phyloP scores from a whole-genome alignment of 345 rosid species.

The Jatropha curcas region DNA sequence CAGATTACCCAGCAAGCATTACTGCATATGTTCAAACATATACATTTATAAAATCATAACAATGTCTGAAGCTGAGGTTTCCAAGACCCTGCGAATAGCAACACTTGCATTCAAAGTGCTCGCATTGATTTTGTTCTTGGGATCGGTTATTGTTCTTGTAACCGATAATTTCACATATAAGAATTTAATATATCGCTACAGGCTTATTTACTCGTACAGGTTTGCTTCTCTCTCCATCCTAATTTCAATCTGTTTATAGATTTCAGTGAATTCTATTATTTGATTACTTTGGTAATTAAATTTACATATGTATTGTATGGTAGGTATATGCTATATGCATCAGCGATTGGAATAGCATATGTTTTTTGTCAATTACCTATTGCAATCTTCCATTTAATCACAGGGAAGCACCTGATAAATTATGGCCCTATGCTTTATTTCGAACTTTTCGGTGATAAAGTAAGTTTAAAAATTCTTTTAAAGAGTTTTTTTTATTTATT shows the following conservation, averaged over 20 bases:
- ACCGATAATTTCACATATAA: slow-evolving; percentile 1
- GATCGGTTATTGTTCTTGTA: neutral
- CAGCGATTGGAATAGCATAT: neutral
- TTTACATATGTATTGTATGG: too few relatives aligned
- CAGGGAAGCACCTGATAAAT: neutral
- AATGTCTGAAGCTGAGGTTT: neutral
- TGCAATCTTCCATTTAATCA: neutral
- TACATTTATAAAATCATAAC: too few relatives aligned
- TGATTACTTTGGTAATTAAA: too few relatives aligned
- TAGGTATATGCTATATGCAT: neutral
- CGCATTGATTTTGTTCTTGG: neutral
- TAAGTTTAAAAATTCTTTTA: too few relatives aligned
- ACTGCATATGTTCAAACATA: neutral
- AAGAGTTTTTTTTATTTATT: too few relatives aligned
- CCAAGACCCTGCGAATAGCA: neutral
- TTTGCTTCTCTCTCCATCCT: too few relatives aligned
- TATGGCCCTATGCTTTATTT: neutral
- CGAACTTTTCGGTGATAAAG: neutral
- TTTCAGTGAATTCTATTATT: too few relatives aligned
- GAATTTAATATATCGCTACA: slow-evolving; percentile 3
- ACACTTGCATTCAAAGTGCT: neutral
- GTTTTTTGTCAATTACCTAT: slow-evolving; percentile 1
- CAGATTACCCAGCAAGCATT: too few relatives aligned
- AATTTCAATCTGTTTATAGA: too few relatives aligned
- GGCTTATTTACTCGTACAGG: neutral